Evolutionary conservation across 2,329 filamentous ascomycete genomes (phyloP), one percentile per base, ranked within the genome.

Genomic region (Exophiala aquamarina): DNA sequence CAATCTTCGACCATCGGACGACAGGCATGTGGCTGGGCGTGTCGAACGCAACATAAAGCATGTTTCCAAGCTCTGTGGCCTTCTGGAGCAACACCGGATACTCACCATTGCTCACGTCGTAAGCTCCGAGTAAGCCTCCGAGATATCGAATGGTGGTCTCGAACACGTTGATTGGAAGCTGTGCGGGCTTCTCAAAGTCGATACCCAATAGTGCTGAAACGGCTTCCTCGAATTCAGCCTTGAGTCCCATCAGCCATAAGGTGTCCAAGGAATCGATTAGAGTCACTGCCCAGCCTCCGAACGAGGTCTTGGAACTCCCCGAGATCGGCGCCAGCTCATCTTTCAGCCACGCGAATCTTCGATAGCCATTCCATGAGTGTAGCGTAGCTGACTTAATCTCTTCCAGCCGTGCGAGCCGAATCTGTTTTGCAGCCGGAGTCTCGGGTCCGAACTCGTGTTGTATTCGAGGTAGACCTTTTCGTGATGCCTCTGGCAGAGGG

Each of bases 241-340:
- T 74, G 60, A 87, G 56, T 6, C 78, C 84, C 78, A 88, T 82
- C 54, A 88, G 83, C 83, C 83, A 88, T 8, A 88, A 70, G 13
- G 81, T 82, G 62, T 88, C 84, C 32, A 86, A 69, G 2, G 79
- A 69, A 59, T 85, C 82, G 10, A 86, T 79, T 43, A 86, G 67
- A 4, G 82, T 85, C 4, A 82, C 82, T 4, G 77, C 79, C 82
- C 82, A 85, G 19, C 82, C 82, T 11, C 78, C 79, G 63, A 83
- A 84, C 15, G 78, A 75, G 55, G 84, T 75, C 33, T 73, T 72
- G 39, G 64, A 68, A 2, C 63, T 59, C 13, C 73, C 80, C 9
- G 73, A 73, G 4, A 86, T 58, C 2, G 83, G 83, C 18, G 70
- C 69, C 44, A 86, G 67, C 55, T 84, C 83, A 59, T 86, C 82